These are phyloP conservation scores for Solanum rostratum DNA, from an alignment of 257 asterid species.

Conservation along the genomic window DNA sequence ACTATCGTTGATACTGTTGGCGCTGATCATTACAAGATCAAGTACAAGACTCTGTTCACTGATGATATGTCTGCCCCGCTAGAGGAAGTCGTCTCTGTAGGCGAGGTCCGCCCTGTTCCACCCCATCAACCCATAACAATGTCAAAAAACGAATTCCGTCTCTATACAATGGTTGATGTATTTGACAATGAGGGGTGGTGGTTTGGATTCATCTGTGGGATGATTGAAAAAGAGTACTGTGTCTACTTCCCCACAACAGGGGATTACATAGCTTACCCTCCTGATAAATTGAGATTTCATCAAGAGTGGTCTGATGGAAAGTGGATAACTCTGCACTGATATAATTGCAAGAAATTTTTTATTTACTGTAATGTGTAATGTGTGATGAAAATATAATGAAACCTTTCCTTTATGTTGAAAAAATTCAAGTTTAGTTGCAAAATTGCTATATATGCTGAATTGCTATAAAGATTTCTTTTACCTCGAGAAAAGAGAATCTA, in stretches of 20 bases:
- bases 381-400: rapidly evolving
- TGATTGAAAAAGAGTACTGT: not conserved
- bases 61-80: not conserved
- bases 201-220: not conserved
- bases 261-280: slow-evolving; percentile 1
- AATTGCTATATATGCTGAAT: not conserved
- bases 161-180: not conserved
- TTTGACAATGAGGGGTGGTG: slow-evolving; percentile 9
- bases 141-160: not conserved
- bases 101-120: not conserved
- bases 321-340: not conserved
- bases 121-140: not conserved
- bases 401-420: no score
- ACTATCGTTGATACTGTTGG: not conserved
- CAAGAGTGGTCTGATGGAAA: slow-evolving; percentile 1
- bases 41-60: not conserved
- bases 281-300: not conserved
- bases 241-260: slow-evolving; percentile 7
- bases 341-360: not conserved
- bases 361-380: not conserved
- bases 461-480: not conserved
- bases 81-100: not conserved
- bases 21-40: not conserved
- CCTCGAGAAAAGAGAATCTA: not conserved
- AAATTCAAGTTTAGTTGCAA: not conserved